Base-by-base conservation (phyloP, 805 yeast genomes). In the Yamadazyma takamatsuzukensis region DNA sequence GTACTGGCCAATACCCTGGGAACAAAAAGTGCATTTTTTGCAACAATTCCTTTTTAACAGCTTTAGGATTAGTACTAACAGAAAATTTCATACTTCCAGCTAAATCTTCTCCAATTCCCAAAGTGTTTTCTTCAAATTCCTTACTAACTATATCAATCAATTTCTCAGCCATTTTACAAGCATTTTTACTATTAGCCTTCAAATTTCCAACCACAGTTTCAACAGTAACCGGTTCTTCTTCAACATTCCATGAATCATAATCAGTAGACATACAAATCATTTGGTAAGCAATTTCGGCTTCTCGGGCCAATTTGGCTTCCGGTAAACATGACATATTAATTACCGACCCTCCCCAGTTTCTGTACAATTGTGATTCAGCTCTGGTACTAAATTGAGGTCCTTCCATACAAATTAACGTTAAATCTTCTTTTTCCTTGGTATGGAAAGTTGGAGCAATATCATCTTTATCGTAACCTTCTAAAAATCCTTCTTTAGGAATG, bases 231-330 rank as follows among this genome's bases (percentile, higher is more conserved):
- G 97, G 90, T 53, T 90, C 97, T 54, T 81, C 97, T 33, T 76
- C 78, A 50, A 83, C 95, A 54, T 88, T 84, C 99, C 99, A 93
- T 15, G 98, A 95, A 56, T 93, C 99, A 62, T 93, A 93, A 60
- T 93, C 99, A 3, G 99, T 93, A 1, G 95, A 82, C 99, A 93
- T 93, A 64, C 99, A 93, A 44, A 93, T 75, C 97, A 93, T 93
- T 62, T 90, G 97, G 64, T 93, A 93, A 18, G 95, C 74, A 44
- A 93, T 81, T 62, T 93, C 99, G 27, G 97, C 96, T 64, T 93
- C 99, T 53, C 94, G 78, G 3, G 99, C 98, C 43, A 93, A 74
- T 59, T 93, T 93, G 24, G 95, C 82, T 67, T 93, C 99, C n/a
- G 99, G 99, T 39, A 93, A 63, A 36, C 87, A 93, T 32, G 94